phyloP scores from a whole-genome alignment of 75 land plant genomes.

The Selaginella tamariscina region DNA sequence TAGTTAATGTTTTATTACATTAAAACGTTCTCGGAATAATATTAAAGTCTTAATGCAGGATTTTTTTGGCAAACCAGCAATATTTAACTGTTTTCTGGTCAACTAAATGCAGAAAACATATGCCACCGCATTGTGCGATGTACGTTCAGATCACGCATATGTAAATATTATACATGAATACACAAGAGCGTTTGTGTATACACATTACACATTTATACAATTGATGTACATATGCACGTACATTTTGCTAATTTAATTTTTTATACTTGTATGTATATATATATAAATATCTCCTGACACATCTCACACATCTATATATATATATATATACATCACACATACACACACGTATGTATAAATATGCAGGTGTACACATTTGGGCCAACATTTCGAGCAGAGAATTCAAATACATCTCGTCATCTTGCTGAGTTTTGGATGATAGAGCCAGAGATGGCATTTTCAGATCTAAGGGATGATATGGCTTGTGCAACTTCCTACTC shows the following conservation, averaged over 20 bases:
- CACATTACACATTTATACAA: no score
- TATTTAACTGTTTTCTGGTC: slow-evolving; percentile 94
- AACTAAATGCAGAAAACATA: slow-evolving; percentile 97
- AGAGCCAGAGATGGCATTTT: slow-evolving; percentile 99
- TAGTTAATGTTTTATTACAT: not conserved
- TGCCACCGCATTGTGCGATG: slow-evolving; percentile 87
- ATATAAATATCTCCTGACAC: not conserved
- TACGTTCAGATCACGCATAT: slow-evolving; percentile 16
- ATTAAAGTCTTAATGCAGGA: slow-evolving; percentile 37
- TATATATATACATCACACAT: not conserved
- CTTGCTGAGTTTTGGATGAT: slow-evolving; percentile 99
- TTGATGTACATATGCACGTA: no score
- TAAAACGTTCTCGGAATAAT: not conserved
- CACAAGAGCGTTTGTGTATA: not conserved
- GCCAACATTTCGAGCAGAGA: slow-evolving; percentile 96
- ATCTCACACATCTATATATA: not conserved
- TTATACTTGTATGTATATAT: not conserved
- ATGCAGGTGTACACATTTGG: slow-evolving; percentile 94
- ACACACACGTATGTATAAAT: not conserved
- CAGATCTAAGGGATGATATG: slow-evolving; percentile 91
- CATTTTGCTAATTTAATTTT: not conserved
- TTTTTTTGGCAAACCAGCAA: slow-evolving; percentile 90
- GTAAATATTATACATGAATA: not conserved
- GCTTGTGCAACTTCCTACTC: slow-evolving; percentile 96
- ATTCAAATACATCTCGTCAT: slow-evolving; percentile 83